Evolutionary conservation across 2,329 filamentous ascomycete species (phyloP), one percentile per base, ranked within the genome.

Genomic region (Cladosporium sp.): DNA sequence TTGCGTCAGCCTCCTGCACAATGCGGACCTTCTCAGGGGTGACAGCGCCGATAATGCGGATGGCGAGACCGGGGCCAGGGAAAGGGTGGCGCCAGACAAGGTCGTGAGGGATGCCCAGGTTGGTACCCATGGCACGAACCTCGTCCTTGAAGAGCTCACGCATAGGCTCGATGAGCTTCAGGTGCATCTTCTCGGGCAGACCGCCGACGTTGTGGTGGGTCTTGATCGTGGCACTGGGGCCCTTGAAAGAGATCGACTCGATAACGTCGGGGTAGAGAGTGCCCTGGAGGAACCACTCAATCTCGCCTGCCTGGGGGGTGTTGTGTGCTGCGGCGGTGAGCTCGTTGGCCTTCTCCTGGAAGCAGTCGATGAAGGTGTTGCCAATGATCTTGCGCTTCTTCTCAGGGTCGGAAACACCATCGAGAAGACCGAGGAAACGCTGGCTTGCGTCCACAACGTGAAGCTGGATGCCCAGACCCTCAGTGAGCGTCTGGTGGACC

Each of bases 321-420:
- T 85, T 77, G 57, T 83, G 80, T 0, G 87, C 87, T 28, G 78
- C 82, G 52, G 80, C 80, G 58, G 89, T 87, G 44, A 95, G 91
- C 61, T 81, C 77, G 63, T 80, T 79, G 22, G 87, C 90, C 67
- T 90, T 85, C 54, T 84, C 76, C 69, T 95, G 85, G 70, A 95
- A 96, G 28, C 95, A 73, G 61, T 90, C 86, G 59, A 90, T 89
- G 69, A 90, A 87, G 18, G 81, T 87, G 57, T 78, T 81, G 52
- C 90, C 91, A 56, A 96, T 96, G 62, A 96, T 84, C 74, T 95
- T 95, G 52, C 91, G 80, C 78, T 95, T 96, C 66, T 81, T 81
- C 72, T 97, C 91, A 0, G 92, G 91, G 53, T 87, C 74, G 0
- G 73, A 75, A 22, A 95, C 81, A 14, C 89, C 92, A 59, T 82